Conservation (phyloP, 2,329 filamentous ascomycete genomes). For the Alternaria novae-zelandiae region DNA sequence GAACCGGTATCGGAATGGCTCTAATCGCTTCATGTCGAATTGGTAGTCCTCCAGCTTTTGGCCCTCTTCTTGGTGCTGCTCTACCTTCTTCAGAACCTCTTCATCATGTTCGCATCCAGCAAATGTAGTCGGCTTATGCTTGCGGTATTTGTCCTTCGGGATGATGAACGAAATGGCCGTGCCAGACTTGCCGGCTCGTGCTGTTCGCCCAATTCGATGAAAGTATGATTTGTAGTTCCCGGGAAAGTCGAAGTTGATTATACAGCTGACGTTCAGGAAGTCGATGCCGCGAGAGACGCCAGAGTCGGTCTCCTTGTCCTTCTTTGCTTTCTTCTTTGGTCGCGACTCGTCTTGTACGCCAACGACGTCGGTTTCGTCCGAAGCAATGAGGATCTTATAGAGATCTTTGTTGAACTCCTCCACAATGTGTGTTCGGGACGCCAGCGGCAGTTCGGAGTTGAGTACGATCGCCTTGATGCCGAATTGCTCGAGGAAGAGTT, state of each 20-base stretch:
- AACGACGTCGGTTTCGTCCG: conserved; percentile 86
- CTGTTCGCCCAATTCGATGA: conserved; percentile 95
- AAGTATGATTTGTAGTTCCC: conserved; percentile 88
- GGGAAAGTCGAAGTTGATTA: conserved; percentile 97
- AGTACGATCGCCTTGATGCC: conserved; percentile 91
- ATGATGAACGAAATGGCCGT: conserved; percentile 97
- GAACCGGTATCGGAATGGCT: conserved; percentile 88
- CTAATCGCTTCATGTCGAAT: conserved; percentile 93
- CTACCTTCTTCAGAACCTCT: conserved; percentile 79
- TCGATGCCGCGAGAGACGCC: conserved; percentile 96
- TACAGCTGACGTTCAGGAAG: conserved; percentile 82
- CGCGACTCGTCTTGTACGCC: conserved; percentile 61
- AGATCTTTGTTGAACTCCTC: conserved; percentile 97
- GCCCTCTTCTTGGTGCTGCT: conserved; percentile 79
- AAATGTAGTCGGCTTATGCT: conserved; percentile 86
- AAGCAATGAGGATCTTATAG: conserved; percentile 97
- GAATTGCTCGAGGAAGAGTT: conserved; percentile 96
- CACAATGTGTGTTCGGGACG: conserved; percentile 90
- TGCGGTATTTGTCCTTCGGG: conserved; percentile 79
- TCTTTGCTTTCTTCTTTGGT: conserved; percentile 63
- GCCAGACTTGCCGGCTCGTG: conserved; percentile 85
- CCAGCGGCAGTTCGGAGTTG: conserved; percentile 93
- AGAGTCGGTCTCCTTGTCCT: conserved; percentile 72
- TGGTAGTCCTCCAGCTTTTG: conserved; percentile 87
- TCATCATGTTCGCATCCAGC: conserved; percentile 82